Evolutionary conservation across 768 basidiomycete species (phyloP), one percentile per base, ranked within the genome.

Genomic region (Neoboletus subvelutipes): DNA sequence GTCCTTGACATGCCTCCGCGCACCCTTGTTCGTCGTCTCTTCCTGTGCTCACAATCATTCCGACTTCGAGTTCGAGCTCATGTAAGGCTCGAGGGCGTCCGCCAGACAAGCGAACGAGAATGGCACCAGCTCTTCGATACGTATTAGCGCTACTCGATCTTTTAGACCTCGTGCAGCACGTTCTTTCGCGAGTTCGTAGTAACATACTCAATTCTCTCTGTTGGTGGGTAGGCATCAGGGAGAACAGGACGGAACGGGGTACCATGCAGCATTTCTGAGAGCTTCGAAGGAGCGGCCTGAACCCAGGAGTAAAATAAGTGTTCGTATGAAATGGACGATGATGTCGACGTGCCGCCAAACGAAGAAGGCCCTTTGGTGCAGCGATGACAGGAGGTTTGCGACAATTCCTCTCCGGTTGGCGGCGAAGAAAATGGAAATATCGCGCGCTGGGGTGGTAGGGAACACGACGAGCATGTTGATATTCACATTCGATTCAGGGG

Each of bases 361-460:
- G 81, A 11, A 95, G 76, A 13, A 95, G 76, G 1, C 86, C 89
- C 66, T 97, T 97, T 0, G 94, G 94, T 3, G 83, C 87, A 11
- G 90, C 89, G 7, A 97, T 83, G 31, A 95, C 76, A 46, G 96
- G 75, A 28, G 28, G 28, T 28, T 28, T 28, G 28, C 28, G 28
- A 28, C 5, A 28, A 28, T 28, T 28, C 28, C 28, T 28, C 28
- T 28, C 5, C 28, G 5, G 28, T 5, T 28, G 28, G 3, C 28
- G 28, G 5, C 28, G 28, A 5, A 28, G 28, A 5, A 28, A 5
- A 28, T 28, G 28, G 0, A 95, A 97, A 63, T 94, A 93, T 56
- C 96, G 92, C 96, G 92, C 1, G 91, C 89, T 0, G 94, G 83
- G 0, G 94, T 95, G 1, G 94, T 94, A 0, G 92, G 92, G 73